Percentiles rank a stretch among this genome's conserved stretches.
These are phyloP conservation scores for Teratosphaeria destructans DNA, from an alignment of 2,329 filamentous ascomycete genomes.

Conservation along the genomic window DNA sequence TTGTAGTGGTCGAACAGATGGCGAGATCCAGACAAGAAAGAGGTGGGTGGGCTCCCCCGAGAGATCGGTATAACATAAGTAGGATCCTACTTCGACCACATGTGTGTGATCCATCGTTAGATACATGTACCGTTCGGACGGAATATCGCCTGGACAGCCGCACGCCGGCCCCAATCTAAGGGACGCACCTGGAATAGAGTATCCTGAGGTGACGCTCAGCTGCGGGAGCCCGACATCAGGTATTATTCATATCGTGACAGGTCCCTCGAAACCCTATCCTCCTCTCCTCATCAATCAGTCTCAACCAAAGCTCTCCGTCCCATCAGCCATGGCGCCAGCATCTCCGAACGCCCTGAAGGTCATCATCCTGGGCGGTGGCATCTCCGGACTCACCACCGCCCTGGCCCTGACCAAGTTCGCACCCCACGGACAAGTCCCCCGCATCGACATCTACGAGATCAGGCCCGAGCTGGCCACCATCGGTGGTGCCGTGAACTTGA, in stretches of 20 bases:
- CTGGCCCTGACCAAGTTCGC: slow-evolving; percentile 37
- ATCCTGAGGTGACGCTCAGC: background rate
- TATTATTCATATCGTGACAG: background rate
- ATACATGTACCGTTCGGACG: background rate
- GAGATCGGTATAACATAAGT: background rate
- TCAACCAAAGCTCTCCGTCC: background rate
- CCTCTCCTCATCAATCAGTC: background rate
- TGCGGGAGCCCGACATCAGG: background rate
- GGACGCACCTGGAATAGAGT: background rate
- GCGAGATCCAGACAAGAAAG: background rate
- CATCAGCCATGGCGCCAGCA: slow-evolving; percentile 17
- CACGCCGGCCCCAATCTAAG: background rate
- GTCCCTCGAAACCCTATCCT: background rate
- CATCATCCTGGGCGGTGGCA: slow-evolving; percentile 43
- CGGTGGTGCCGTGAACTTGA: slow-evolving; percentile 38
- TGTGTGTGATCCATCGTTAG: background rate
- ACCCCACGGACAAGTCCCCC: slow-evolving; percentile 25
- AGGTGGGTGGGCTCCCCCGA: background rate
- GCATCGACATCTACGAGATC: slow-evolving; percentile 41
- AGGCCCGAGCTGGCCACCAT: slow-evolving; percentile 36
- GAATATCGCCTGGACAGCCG: background rate
- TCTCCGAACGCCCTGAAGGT: slow-evolving; percentile 26
- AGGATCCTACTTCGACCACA: background rate
- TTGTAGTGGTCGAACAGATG: background rate
- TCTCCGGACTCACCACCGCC: slow-evolving; percentile 42